Evolutionary conservation across 2,329 filamentous ascomycete genomes (phyloP).

Genomic region (Endoconidiophora polonica): DNA sequence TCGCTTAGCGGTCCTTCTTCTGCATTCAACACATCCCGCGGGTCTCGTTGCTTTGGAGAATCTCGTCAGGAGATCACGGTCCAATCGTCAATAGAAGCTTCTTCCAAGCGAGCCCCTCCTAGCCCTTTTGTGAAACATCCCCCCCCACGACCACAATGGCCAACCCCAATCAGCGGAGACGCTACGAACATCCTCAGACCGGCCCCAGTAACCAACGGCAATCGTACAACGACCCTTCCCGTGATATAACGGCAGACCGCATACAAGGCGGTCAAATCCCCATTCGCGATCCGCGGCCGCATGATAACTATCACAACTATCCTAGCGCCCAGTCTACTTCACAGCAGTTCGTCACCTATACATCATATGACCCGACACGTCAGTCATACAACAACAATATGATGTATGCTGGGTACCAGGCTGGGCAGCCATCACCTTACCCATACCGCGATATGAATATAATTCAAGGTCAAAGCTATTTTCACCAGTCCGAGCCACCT

Average conservation of each 20-base stretch:
- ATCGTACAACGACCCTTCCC: neutral
- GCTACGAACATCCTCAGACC: slow-evolving; percentile 1
- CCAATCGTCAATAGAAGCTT: too few relatives aligned
- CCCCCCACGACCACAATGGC: neutral
- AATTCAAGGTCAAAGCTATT: slow-evolving; percentile 1
- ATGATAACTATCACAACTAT: neutral
- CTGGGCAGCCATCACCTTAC: neutral
- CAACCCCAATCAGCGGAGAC: slow-evolving; percentile 5
- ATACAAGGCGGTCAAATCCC: neutral
- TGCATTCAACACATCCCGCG: too few relatives aligned
- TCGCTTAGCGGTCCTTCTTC: too few relatives aligned
- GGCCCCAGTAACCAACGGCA: neutral
- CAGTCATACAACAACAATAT: neutral
- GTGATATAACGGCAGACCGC: neutral
- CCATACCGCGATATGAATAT: slow-evolving; percentile 1
- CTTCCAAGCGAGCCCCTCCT: too few relatives aligned
- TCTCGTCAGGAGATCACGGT: too few relatives aligned
- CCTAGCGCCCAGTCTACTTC: slow-evolving; percentile 1
- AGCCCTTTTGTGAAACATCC: too few relatives aligned
- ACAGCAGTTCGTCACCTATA: neutral
- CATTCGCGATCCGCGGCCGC: neutral
- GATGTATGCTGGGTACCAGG: slow-evolving; percentile 2
- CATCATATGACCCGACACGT: neutral
- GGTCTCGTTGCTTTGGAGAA: too few relatives aligned
- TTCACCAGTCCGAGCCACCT: neutral